Conservation (phyloP, 257 asterid species). For the Przewalskia tangutica region DNA sequence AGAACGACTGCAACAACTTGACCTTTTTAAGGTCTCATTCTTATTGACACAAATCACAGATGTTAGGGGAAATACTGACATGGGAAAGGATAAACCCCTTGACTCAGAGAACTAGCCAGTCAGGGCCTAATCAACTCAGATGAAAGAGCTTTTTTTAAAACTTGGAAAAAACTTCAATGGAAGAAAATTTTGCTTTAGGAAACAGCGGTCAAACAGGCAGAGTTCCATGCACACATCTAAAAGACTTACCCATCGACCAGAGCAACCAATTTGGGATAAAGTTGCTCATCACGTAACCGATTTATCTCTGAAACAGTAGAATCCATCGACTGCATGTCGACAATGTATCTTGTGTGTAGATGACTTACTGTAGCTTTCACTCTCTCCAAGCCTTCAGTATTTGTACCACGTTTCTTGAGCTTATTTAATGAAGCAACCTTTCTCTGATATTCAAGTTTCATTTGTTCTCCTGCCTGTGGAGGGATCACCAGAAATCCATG, state of each 20-base stretch:
- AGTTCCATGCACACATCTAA: background rate
- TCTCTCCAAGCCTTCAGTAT: slow-evolving; percentile 68
- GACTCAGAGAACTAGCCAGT: background rate
- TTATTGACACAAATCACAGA: background rate
- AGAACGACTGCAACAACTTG: background rate
- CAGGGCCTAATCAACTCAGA: background rate
- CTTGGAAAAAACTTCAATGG: background rate
- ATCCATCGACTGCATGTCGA: slow-evolving; percentile 99
- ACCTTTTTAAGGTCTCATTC: background rate
- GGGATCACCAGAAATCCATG: slow-evolving; percentile 8
- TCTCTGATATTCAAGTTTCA: slow-evolving; percentile 83
- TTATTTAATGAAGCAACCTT: slow-evolving; percentile 73
- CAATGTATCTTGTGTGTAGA: slow-evolving; percentile 93
- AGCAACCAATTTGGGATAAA: slow-evolving; percentile 75
- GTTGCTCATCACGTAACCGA: slow-evolving; percentile 76
- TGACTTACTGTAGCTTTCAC: slow-evolving; percentile 97
- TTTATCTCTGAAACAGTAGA: slow-evolving; percentile 93
- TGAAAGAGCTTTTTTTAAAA: background rate
- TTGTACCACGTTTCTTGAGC: slow-evolving; percentile 70
- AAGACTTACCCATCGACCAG: slow-evolving; percentile 83
- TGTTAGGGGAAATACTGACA: background rate
- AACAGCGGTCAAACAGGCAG: background rate
- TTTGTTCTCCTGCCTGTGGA: slow-evolving; percentile 83
- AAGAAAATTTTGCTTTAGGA: background rate
- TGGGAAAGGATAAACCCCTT: background rate